Conservation (phyloP, 805 yeast species). For the Metschnikowia shivogae region DNA sequence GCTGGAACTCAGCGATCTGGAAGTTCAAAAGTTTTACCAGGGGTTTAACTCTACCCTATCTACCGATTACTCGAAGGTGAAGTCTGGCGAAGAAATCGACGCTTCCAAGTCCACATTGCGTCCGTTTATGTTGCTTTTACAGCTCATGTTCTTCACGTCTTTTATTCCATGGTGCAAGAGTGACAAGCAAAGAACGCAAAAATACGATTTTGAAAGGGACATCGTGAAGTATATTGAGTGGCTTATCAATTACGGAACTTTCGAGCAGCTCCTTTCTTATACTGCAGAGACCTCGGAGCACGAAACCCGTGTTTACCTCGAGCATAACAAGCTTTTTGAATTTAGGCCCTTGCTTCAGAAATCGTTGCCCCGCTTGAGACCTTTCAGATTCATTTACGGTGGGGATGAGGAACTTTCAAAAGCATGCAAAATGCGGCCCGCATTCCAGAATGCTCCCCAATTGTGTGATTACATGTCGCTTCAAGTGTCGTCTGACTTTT, state of each 20-base stretch:
- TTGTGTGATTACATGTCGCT: constrained; percentile 26
- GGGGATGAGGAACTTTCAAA: constrained; percentile 33
- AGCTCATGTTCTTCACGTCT: constrained; percentile 49
- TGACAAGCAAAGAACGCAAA: constrained; percentile 34
- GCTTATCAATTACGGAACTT: constrained; percentile 61
- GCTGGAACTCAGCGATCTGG: constrained; percentile 36
- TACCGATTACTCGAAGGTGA: constrained; percentile 23
- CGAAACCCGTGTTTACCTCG: constrained; percentile 30
- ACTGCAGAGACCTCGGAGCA: constrained; percentile 53
- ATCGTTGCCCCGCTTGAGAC: constrained; percentile 55
- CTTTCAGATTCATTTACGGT: constrained; percentile 50
- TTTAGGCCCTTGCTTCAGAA: constrained; percentile 63
- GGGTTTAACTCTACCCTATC: constrained; percentile 33
- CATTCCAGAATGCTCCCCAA: constrained; percentile 24
- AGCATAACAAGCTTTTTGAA: constrained; percentile 54
- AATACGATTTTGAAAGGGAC: constrained; percentile 50
- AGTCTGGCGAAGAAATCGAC: constrained; percentile 25
- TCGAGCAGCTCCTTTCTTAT: constrained; percentile 61
- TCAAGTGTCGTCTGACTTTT: constrained; percentile 20
- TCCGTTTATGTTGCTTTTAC: constrained; percentile 41
- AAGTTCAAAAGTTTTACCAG: constrained; percentile 33
- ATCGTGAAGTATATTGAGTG: constrained; percentile 57
- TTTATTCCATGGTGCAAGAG: constrained; percentile 68
- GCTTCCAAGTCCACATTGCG: constrained; percentile 29
- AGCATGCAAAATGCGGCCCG: constrained; percentile 25